Percentiles rank a stretch among this genome's conserved stretches.
Evolutionary conservation across 805 yeast species (phyloP).

Genomic region (Candida caryicola): DNA sequence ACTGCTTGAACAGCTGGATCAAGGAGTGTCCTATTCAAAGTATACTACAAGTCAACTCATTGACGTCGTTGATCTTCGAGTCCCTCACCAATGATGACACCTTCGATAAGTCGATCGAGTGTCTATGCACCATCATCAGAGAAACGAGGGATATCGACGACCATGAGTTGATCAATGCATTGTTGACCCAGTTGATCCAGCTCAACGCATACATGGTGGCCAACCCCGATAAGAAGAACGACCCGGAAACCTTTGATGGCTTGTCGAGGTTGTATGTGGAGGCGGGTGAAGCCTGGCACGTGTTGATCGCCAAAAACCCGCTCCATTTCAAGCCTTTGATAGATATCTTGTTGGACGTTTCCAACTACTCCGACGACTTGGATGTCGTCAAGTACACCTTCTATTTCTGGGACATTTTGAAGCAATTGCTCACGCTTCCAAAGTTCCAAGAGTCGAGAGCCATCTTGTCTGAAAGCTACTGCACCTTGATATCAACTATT

Average conservation of each 20-base stretch:
- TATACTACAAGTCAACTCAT: constrained; percentile 59
- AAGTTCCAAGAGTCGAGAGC: constrained; percentile 52
- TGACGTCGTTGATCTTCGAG: constrained; percentile 66
- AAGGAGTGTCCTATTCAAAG: constrained; percentile 75
- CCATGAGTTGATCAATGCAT: constrained; percentile 56
- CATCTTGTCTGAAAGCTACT: constrained; percentile 53
- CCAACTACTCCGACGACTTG: constrained; percentile 75
- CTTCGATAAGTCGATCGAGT: constrained; percentile 83
- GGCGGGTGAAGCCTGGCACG: constrained; percentile 96
- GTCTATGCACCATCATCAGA: constrained; percentile 73
- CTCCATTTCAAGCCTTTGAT: constrained; percentile 69
- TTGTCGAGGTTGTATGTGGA: constrained; percentile 78
- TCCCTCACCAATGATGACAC: constrained; percentile 58
- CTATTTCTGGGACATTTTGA: constrained; percentile 84
- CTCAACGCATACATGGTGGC: constrained; percentile 49
- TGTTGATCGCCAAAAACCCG: constrained; percentile 72
- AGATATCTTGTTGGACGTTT: constrained; percentile 64
- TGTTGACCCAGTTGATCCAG: constrained; percentile 65
- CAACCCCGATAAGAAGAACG: constrained; percentile 45
- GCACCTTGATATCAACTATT: constrained; percentile 57
- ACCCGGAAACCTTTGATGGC: constrained; percentile 64
- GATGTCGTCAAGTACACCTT: constrained; percentile 89
- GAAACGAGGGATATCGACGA: constrained; percentile 80
- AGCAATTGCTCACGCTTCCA: constrained; percentile 64
- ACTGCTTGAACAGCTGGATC: constrained; percentile 88